Percentiles rank a stretch among this genome's conserved stretches.
Evolutionary conservation across 2,329 filamentous ascomycete species (phyloP).

Genomic region (Aspergillus melleus): DNA sequence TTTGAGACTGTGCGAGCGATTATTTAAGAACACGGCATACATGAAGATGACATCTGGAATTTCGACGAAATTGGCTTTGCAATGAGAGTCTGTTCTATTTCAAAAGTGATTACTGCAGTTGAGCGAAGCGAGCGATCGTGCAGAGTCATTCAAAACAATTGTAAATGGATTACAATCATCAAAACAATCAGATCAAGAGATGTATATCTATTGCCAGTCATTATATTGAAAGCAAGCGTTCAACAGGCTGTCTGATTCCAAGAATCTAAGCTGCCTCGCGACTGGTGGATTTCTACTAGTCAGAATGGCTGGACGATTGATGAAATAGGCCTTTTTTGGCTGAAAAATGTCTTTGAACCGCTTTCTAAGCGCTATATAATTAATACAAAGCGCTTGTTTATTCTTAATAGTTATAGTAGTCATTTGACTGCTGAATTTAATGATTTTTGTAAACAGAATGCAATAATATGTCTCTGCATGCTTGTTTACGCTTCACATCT

Average conservation of each 20-base stretch:
- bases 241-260: not conserved
- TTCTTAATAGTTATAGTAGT: conserved; percentile 4
- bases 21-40: not conserved
- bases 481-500: not conserved
- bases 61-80: conserved; percentile 9
- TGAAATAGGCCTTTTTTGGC: not conserved
- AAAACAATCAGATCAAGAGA: not conserved
- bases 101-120: conserved; percentile 11
- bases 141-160: not conserved
- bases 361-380: not conserved
- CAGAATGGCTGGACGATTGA: not conserved
- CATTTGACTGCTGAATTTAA: conserved; percentile 3
- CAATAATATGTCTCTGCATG: conserved; percentile 6
- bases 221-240: not conserved
- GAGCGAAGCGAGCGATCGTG: conserved; percentile 1
- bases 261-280: not conserved
- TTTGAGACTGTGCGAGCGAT: not conserved
- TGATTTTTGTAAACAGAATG: conserved; percentile 3
- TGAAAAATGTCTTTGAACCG: not conserved
- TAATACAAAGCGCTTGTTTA: not conserved
- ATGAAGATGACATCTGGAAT: conserved; percentile 2
- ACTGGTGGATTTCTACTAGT: not conserved
- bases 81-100: conserved; percentile 3
- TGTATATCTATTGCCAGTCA: not conserved
- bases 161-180: conserved; percentile 11